These are phyloP conservation scores for Populus deltoides DNA, from an alignment of 345 rosid genomes.

Conservation along the genomic window DNA sequence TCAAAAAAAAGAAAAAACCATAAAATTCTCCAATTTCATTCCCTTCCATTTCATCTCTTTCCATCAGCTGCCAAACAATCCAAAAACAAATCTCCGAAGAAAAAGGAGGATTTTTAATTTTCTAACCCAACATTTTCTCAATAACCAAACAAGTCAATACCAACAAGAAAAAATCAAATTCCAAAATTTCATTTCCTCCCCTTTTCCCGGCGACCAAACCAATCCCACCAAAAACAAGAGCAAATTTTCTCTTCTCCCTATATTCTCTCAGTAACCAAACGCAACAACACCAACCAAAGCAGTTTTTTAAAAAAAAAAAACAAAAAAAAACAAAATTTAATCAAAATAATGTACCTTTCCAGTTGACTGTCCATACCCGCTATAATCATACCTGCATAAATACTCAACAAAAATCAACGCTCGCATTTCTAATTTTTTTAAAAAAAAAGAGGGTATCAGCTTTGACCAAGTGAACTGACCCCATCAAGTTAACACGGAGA, in stretches of 20 bases:
- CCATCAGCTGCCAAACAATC: neutral
- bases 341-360: conserved; percentile 58
- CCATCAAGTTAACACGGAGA: conserved; percentile 84
- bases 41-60: neutral
- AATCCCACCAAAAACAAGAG: neutral
- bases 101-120: neutral
- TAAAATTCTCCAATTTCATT: neutral
- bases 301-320: neutral
- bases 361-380: conserved; percentile 81
- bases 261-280: neutral
- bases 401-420: neutral
- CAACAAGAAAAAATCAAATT: neutral
- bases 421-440: neutral
- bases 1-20: neutral
- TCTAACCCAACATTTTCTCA: neutral
- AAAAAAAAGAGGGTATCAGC: neutral
- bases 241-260: neutral
- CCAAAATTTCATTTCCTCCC: neutral
- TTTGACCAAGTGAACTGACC: conserved; percentile 39
- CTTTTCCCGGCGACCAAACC: neutral
- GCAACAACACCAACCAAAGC: neutral
- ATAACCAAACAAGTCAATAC: neutral
- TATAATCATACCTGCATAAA: conserved; percentile 78
- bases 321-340: neutral
- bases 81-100: neutral